Evolutionary conservation across 2,329 filamentous ascomycete genomes (phyloP).

Genomic region (Zasmidium citrigriseum): DNA sequence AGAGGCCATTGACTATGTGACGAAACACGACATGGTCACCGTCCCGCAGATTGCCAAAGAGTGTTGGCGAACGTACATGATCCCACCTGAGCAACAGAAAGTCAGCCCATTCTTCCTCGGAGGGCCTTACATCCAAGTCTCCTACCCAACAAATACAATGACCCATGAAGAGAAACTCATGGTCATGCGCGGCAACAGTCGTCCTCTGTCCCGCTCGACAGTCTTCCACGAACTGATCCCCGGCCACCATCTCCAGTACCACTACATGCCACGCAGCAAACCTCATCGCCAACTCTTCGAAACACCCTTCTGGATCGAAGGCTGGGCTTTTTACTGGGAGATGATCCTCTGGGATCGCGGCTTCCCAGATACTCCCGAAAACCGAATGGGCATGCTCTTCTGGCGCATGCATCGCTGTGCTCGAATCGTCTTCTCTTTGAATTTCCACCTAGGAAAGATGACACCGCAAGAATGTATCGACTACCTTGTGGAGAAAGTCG

Average conservation of each 20-base stretch:
- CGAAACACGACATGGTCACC: constrained; percentile 56
- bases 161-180: constrained; percentile 58
- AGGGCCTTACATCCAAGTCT: constrained; percentile 55
- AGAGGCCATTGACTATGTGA: constrained; percentile 57
- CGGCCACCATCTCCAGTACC: constrained; percentile 58
- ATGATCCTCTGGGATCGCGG: constrained; percentile 57
- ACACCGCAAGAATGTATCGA: constrained; percentile 58
- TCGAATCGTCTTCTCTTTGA: constrained; percentile 60
- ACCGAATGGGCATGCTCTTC: constrained; percentile 60
- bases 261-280: constrained; percentile 49
- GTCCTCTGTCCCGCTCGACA: constrained; percentile 58
- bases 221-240: constrained; percentile 65
- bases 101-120: constrained; percentile 63
- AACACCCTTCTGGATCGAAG: constrained; percentile 62
- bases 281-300: constrained; percentile 55
- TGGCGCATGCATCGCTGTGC: constrained; percentile 65
- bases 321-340: constrained; percentile 66
- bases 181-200: constrained; percentile 62
- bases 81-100: constrained; percentile 54
- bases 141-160: constrained; percentile 58
- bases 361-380: constrained; percentile 53
- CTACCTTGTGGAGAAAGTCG: constrained; percentile 57
- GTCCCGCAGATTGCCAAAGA: constrained; percentile 56
- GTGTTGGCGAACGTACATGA: constrained; percentile 60
- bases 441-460: constrained; percentile 60